Conservation (phyloP, 495 filamentous ascomycete genomes). For the Penicillium cinerascens region DNA sequence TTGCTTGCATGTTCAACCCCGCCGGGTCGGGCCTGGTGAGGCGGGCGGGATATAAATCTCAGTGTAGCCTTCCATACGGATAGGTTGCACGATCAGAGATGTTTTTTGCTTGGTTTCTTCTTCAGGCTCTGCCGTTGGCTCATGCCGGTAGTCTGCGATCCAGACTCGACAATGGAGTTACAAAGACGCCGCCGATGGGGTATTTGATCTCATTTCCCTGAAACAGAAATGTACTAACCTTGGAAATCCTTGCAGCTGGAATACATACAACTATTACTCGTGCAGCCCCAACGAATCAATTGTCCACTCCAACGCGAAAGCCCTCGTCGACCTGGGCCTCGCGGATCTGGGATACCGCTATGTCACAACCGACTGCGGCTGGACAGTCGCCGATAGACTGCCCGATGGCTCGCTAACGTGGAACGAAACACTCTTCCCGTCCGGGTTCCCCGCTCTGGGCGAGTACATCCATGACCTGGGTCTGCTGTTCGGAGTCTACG, state of each 20-base stretch:
- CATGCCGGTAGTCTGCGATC: conserved; percentile 3
- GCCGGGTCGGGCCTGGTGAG: background rate
- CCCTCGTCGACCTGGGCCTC: conserved; percentile 52
- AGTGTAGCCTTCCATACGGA: background rate
- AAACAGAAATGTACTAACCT: background rate
- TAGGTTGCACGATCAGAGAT: background rate
- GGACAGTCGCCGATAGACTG: conserved; percentile 43
- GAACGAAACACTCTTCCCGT: conserved; percentile 51
- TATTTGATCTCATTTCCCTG: background rate
- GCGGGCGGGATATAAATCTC: background rate
- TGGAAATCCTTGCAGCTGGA: conserved; percentile 50
- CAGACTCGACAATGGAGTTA: conserved; percentile 26
- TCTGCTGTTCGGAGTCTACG: conserved; percentile 55
- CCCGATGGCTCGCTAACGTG: conserved; percentile 48
- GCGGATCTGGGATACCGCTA: conserved; percentile 48
- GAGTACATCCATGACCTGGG: conserved; percentile 47
- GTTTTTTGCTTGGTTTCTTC: background rate
- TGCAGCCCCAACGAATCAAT: conserved; percentile 47
- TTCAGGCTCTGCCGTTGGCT: background rate
- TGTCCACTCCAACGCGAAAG: conserved; percentile 50
- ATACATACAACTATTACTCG: conserved; percentile 53
- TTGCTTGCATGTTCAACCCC: background rate
- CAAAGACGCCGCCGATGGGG: conserved; percentile 35
- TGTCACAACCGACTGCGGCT: conserved; percentile 58
- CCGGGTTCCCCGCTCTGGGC: conserved; percentile 46